Base-by-base conservation (phyloP, 1,139 yeast genomes). In the Blastobotrys aristatus region DNA sequence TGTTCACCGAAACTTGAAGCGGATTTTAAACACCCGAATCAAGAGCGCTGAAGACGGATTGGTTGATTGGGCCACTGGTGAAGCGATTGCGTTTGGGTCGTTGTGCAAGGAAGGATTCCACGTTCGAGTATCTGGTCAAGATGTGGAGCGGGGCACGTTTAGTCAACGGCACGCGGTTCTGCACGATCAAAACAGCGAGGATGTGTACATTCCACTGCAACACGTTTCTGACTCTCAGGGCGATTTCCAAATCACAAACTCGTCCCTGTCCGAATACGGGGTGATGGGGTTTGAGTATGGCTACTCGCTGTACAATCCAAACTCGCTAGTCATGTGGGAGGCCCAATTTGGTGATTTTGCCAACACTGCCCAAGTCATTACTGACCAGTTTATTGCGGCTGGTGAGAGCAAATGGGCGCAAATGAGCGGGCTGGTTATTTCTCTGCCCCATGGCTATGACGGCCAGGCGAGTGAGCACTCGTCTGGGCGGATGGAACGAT, bases 391-490 rank as follows among this genome's bases (percentile, higher is more conserved):
- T 67, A 78, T 90, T 65, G 86, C 96, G 40, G 89, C 89, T 65
- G 97, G 94, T 66, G 97, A 90, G 74, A 80, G 87, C 58, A 90
- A 90, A 73, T 90, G 97, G 97, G 86, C 85, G 69, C 97, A 90
- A 77, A 85, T 97, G 73, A 86, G 96, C 14, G 97, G 97, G 67
- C 68, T 90, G 57, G 95, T 90, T 43, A 72, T 90, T 60, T 86
- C 96, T 5, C 78, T 90, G 70, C 97, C 97, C 53, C 97, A 90
- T 68, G 97, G 97, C 74, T 90, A 89, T 68, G 97, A 90, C 70
- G 97, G 97, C 60, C 97, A 90, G 76, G 97, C 97, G 64, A 97
- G 97, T 58, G 97, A 90, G 74, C 97, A 90, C 72, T 90, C 97
- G 38, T 85, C 95, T 52, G 96, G 95, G 64, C 84, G 97, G 77